A percentile compares a stretch with the other conserved stretches of the same genome.
phyloP scores from a whole-genome alignment of 2,329 filamentous ascomycete species.

The Neonectria magnoliae region DNA sequence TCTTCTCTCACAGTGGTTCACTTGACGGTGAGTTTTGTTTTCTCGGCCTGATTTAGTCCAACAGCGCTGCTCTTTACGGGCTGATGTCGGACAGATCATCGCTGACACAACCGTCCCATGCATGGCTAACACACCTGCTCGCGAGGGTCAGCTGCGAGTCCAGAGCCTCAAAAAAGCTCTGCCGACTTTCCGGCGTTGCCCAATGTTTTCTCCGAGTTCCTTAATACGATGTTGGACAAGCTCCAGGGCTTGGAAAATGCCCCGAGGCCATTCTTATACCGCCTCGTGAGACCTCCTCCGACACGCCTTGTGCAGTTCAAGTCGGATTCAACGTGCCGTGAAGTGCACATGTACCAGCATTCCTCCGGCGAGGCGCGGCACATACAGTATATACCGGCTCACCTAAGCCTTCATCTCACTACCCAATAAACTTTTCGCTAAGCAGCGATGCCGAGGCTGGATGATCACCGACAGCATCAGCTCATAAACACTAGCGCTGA shows the following conservation, averaged over 20 bases:
- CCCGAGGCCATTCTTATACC: neutral
- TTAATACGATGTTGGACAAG: slow-evolving; percentile 1
- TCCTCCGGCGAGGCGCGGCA: neutral
- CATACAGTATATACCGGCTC: slow-evolving; percentile 3
- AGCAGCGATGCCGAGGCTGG: neutral
- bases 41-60: neutral
- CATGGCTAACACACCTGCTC: neutral
- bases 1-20: neutral
- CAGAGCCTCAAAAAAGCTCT: neutral
- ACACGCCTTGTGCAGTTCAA: neutral
- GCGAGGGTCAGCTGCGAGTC: neutral
- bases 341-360: neutral
- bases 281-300: neutral
- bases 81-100: neutral
- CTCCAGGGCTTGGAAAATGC: neutral
- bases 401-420: slow-evolving; percentile 14
- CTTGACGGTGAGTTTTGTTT: too few relatives aligned
- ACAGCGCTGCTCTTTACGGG: neutral
- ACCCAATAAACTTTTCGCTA: slow-evolving; percentile 3
- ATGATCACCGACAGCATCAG: slow-evolving; percentile 3
- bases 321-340: neutral
- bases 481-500: slow-evolving; percentile 14
- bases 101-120: neutral
- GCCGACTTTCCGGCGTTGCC: neutral
- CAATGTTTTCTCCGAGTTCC: neutral